These are phyloP conservation scores for Blastobotrys niveus DNA, from an alignment of 1,139 yeast genomes.

Conservation along the genomic window DNA sequence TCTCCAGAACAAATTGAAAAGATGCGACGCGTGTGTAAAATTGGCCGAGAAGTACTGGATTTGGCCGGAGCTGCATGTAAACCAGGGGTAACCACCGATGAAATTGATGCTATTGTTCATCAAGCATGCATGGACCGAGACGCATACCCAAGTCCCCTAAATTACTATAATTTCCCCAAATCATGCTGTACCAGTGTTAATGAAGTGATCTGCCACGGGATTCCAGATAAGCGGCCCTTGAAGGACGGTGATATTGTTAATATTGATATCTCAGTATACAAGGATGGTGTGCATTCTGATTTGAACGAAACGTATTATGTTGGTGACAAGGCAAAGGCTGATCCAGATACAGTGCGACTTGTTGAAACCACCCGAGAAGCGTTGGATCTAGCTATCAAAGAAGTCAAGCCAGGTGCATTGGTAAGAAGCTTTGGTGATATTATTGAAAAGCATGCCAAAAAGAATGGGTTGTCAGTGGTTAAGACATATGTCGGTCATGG, in stretches of 20 bases:
- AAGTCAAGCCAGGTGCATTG: conserved; percentile 87
- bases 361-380: conserved; percentile 95
- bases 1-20: conserved; percentile 62
- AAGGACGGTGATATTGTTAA: conserved; percentile 94
- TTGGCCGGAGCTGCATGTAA: conserved; percentile 72
- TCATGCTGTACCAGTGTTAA: conserved; percentile 90
- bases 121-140: conserved; percentile 82
- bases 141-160: conserved; percentile 92
- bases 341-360: conserved; percentile 74
- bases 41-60: conserved; percentile 87
- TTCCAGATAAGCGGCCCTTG: conserved; percentile 81
- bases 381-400: conserved; percentile 71
- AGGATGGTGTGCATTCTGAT: conserved; percentile 90
- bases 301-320: conserved; percentile 95
- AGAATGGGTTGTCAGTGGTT: conserved; percentile 78
- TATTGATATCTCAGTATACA: conserved; percentile 78
- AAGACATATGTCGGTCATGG: conserved; percentile 96
- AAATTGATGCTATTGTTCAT: conserved; percentile 80
- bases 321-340: conserved; percentile 74
- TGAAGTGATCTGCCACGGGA: conserved; percentile 95
- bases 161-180: conserved; percentile 91
- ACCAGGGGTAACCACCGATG: conserved; percentile 94
- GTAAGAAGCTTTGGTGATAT: conserved; percentile 83
- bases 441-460: conserved; percentile 81
- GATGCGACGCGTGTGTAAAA: conserved; percentile 63